Percentiles rank a stretch among this genome's conserved stretches.
Conservation (phyloP, 2,329 filamentous ascomycete species). For the Botryotinia convoluta region DNA sequence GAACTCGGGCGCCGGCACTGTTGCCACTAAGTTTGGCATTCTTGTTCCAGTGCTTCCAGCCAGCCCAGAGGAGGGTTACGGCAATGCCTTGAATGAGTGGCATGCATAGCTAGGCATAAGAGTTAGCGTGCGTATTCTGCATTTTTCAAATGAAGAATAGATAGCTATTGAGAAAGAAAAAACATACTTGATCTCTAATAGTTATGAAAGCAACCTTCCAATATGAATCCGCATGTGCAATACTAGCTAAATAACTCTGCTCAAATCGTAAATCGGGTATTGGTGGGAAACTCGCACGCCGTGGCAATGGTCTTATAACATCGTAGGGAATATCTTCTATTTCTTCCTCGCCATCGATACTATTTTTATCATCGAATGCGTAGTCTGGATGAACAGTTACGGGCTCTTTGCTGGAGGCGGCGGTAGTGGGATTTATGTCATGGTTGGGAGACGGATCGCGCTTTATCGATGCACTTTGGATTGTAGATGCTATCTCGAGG, state of each 20-base stretch:
- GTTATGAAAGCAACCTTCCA: constrained; percentile 82
- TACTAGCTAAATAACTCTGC: constrained; percentile 93
- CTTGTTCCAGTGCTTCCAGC: constrained; percentile 89
- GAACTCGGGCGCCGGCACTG: constrained; percentile 70
- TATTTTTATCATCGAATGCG: constrained; percentile 42
- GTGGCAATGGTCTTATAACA: constrained; percentile 54
- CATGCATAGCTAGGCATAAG: constrained; percentile 64
- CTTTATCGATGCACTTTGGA: constrained; percentile 80
- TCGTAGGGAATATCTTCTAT: constrained; percentile 68
- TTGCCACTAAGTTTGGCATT: constrained; percentile 74
- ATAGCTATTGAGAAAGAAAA: neutral
- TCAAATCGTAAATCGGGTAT: constrained; percentile 93
- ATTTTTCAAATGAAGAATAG: neutral
- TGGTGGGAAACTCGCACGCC: constrained; percentile 55
- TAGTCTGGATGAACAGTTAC: constrained; percentile 45
- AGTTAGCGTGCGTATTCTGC: constrained; percentile 16
- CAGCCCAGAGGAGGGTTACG: constrained; percentile 81
- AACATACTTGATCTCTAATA: constrained; percentile 74
- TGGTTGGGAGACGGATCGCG: constrained; percentile 65
- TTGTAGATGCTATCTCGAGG: constrained; percentile 69
- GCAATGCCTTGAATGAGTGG: constrained; percentile 82
- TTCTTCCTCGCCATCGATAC: constrained; percentile 44
- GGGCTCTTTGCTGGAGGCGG: constrained; percentile 64
- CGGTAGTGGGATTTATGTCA: constrained; percentile 78
- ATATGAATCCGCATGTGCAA: constrained; percentile 75